These are phyloP conservation scores for Stemphylium vesicarium DNA, from an alignment of 2,329 filamentous ascomycete genomes.

Conservation along the genomic window DNA sequence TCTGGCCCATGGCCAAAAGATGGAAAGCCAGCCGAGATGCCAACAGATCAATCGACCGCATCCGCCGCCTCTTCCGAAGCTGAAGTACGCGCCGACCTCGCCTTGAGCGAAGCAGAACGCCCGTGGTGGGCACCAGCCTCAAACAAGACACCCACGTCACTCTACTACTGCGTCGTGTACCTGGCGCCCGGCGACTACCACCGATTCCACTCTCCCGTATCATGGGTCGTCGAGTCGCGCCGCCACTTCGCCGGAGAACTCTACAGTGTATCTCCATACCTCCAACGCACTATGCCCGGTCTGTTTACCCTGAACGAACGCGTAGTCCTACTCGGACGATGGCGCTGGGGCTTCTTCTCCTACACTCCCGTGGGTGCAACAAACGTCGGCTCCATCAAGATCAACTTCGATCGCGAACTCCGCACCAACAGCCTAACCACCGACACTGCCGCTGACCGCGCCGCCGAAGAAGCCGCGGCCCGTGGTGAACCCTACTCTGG, in stretches of 20 bases:
- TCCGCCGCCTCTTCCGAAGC: constrained; percentile 76
- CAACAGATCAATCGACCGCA: constrained; percentile 75
- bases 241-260: constrained; percentile 98
- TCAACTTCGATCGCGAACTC: constrained; percentile 96
- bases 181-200: constrained; percentile 98
- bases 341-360: constrained; percentile 97
- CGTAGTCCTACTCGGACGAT: constrained; percentile 88
- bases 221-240: constrained; percentile 92
- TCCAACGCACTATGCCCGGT: constrained; percentile 89
- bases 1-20: constrained; percentile 66
- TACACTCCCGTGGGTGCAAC: constrained; percentile 96
- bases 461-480: constrained; percentile 77
- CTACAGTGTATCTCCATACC: constrained; percentile 92
- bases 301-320: constrained; percentile 97
- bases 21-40: constrained; percentile 56
- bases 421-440: constrained; percentile 91
- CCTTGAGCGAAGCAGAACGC: constrained; percentile 66
- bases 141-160: constrained; percentile 62
- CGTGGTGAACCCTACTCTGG: constrained; percentile 86
- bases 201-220: constrained; percentile 92
- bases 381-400: constrained; percentile 93
- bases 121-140: constrained; percentile 56
- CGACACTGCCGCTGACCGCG: constrained; percentile 87
- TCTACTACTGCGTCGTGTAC: constrained; percentile 96
- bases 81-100: constrained; percentile 83